Evolutionary conservation across 2,329 filamentous ascomycete species (phyloP).

Genomic region (Ascochyta rabiei): DNA sequence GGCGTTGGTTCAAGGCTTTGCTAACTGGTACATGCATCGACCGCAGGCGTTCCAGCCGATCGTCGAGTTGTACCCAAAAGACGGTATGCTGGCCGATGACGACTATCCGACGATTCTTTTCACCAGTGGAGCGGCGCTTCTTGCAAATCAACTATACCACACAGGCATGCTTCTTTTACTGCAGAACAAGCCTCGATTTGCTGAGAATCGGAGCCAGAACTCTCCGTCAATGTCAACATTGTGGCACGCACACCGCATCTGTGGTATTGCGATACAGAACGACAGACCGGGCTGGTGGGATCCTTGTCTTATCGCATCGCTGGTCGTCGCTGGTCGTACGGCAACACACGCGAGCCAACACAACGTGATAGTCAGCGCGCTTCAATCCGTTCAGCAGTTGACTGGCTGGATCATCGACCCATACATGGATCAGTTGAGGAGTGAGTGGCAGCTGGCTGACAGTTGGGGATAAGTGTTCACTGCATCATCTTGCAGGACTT

Average conservation of each 20-base stretch:
- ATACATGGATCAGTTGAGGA: conserved; percentile 20
- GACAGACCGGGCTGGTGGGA: conserved; percentile 56
- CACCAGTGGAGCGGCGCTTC: conserved; percentile 52
- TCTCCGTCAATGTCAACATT: conserved; percentile 51
- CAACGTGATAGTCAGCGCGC: conserved; percentile 48
- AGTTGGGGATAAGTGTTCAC: conserved; percentile 19
- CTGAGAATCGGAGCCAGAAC: conserved; percentile 40
- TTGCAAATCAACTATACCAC: conserved; percentile 63
- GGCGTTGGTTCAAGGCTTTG: conserved; percentile 20
- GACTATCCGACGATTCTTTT: conserved; percentile 54
- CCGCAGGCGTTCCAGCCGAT: conserved; percentile 37
- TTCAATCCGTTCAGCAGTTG: conserved; percentile 48
- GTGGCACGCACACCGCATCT: conserved; percentile 58
- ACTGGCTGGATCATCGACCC: conserved; percentile 51
- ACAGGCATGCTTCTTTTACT: conserved; percentile 61
- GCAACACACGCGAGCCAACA: conserved; percentile 60
- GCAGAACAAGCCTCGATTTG: conserved; percentile 56
- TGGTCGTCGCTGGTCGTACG: conserved; percentile 53
- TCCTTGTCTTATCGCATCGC: conserved; percentile 54
- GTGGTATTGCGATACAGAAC: conserved; percentile 58
- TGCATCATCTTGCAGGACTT: not conserved
- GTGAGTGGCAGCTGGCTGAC: conserved; percentile 30
- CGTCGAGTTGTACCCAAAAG: conserved; percentile 38
- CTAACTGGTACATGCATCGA: conserved; percentile 30
- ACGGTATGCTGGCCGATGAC: conserved; percentile 26